phyloP scores from a whole-genome alignment of 2,329 filamentous ascomycete genomes.

The Sporothrix globosa region DNA sequence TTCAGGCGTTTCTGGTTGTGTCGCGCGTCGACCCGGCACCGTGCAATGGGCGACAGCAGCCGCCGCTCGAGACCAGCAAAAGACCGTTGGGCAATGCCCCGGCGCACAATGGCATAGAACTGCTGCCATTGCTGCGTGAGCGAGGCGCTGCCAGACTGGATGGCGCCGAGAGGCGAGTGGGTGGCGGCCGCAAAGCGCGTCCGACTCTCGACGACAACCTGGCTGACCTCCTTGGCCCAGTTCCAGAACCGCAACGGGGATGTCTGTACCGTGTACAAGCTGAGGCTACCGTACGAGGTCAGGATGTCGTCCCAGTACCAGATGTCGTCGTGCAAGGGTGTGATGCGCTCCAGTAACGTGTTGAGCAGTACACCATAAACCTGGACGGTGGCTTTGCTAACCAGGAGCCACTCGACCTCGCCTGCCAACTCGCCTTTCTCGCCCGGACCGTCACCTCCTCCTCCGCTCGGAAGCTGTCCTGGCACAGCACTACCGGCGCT shows the following conservation, averaged over 20 bases:
- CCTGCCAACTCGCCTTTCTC: constrained; percentile 62
- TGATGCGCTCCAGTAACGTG: constrained; percentile 77
- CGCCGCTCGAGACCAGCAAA: constrained; percentile 70
- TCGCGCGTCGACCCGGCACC: constrained; percentile 73
- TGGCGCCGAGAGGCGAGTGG: constrained; percentile 33
- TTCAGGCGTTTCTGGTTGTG: constrained; percentile 72
- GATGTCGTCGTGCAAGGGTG: constrained; percentile 81
- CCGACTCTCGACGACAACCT: constrained; percentile 68
- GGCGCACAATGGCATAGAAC: constrained; percentile 80
- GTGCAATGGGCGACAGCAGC: constrained; percentile 76
- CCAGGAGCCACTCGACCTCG: constrained; percentile 86
- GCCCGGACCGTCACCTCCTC: background rate
- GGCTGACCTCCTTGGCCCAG: constrained; percentile 59
- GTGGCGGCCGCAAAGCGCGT: constrained; percentile 47
- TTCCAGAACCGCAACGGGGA: constrained; percentile 75
- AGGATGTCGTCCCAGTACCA: constrained; percentile 96
- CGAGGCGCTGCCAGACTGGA: constrained; percentile 39
- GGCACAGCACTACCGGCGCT: background rate
- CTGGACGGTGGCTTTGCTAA: constrained; percentile 91
- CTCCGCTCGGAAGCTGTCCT: background rate
- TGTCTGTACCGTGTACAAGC: constrained; percentile 83
- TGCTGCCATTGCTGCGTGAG: constrained; percentile 61
- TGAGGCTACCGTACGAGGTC: constrained; percentile 75
- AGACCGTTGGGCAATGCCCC: constrained; percentile 73
- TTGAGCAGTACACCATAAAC: constrained; percentile 80